A percentile compares a stretch with the other conserved stretches of the same genome.
These are phyloP conservation scores for Drechmeria coniospora DNA, from an alignment of 2,329 filamentous ascomycete species.

Conservation along the genomic window DNA sequence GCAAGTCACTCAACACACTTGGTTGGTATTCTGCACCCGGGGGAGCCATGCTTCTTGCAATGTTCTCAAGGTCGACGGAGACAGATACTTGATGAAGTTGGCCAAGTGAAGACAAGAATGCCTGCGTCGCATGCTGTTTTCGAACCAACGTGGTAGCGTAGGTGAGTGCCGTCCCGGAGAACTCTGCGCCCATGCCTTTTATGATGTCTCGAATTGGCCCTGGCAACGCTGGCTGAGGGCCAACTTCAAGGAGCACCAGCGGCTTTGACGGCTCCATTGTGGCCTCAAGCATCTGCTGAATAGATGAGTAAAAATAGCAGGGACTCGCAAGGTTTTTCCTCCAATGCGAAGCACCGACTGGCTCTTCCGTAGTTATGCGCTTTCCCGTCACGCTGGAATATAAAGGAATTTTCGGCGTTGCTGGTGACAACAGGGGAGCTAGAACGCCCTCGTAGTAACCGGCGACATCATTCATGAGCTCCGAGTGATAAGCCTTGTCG, in stretches of 20 bases:
- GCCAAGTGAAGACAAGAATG: neutral
- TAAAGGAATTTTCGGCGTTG: slow-evolving; percentile 3
- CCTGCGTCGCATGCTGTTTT: neutral
- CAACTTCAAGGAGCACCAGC: slow-evolving; percentile 9
- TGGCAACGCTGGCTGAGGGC: slow-evolving; percentile 12
- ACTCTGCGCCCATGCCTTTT: neutral
- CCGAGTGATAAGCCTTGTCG: slow-evolving; percentile 2
- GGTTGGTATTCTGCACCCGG: too few species aligned
- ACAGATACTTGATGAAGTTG: neutral
- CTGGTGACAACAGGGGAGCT: neutral
- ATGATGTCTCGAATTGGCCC: slow-evolving; percentile 7
- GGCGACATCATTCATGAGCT: slow-evolving; percentile 1
- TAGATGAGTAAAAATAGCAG: slow-evolving; percentile 6
- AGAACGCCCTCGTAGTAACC: slow-evolving; percentile 2
- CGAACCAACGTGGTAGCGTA: neutral
- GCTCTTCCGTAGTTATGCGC: neutral
- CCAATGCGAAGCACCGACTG: slow-evolving; percentile 5
- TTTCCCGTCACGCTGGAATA: slow-evolving; percentile 3
- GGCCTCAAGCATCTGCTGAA: slow-evolving; percentile 1
- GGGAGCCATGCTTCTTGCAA: too few species aligned
- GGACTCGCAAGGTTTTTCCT: slow-evolving; percentile 5
- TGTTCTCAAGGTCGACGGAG: neutral
- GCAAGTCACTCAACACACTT: neutral
- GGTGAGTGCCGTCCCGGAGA: neutral
- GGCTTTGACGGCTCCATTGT: neutral